Evolutionary conservation across 345 rosid genomes (phyloP).

Genomic region (Moricandia moricandioides): DNA sequence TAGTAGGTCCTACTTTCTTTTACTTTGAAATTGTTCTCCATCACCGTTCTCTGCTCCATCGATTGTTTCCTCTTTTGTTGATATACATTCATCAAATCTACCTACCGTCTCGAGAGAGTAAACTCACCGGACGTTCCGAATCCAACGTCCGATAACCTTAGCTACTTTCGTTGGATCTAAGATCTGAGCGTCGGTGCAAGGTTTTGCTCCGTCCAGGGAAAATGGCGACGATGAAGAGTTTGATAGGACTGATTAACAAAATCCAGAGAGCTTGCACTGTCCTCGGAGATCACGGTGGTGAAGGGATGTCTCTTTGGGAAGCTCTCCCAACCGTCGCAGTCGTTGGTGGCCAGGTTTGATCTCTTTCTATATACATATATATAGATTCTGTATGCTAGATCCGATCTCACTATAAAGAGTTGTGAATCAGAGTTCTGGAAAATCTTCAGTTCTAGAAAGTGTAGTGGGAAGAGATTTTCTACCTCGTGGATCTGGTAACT

Average conservation of each 20-base stretch:
- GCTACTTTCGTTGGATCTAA: too few species aligned
- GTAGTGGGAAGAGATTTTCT: conserved; percentile 95
- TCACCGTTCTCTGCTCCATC: conserved; percentile 7
- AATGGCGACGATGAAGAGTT: conserved; percentile 96
- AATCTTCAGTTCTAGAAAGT: conserved; percentile 95
- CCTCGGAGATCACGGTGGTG: conserved; percentile 94
- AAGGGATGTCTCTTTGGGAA: conserved; percentile 99
- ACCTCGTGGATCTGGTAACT: conserved; percentile 99
- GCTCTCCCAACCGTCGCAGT: conserved; percentile 98
- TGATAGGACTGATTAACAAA: conserved; percentile 90
- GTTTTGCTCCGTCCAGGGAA: conserved; percentile 17
- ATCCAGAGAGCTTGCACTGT: conserved; percentile 98
- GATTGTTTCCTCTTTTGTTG: background rate
- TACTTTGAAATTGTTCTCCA: conserved; percentile 3
- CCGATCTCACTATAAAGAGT: conserved; percentile 3
- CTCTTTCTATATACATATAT: conserved; percentile 1
- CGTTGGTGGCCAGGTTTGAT: conserved; percentile 90
- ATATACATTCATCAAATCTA: conserved; percentile 25
- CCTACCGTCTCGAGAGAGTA: conserved; percentile 7
- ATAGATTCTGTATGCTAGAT: background rate
- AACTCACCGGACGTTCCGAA: conserved; percentile 19
- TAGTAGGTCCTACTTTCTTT: background rate
- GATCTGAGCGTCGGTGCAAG: too few species aligned
- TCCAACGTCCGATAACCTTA: conserved; percentile 8
- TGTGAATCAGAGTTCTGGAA: conserved; percentile 79